A percentile compares a stretch with the other conserved stretches of the same genome.
These are phyloP conservation scores for Epichloe typhina DNA, from an alignment of 2,329 filamentous ascomycete genomes.

Conservation along the genomic window DNA sequence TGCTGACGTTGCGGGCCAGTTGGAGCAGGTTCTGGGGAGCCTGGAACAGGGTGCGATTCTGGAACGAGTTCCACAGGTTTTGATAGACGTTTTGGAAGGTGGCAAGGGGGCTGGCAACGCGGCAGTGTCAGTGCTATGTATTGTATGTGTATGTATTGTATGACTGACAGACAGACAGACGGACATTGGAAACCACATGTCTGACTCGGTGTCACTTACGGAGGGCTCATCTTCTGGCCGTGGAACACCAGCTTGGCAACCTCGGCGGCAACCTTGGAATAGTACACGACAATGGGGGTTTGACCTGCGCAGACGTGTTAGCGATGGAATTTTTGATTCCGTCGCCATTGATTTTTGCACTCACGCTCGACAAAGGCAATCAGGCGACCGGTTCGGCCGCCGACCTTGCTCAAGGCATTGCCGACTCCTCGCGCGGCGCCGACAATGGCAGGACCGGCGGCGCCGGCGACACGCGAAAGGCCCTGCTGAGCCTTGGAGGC, in stretches of 20 bases:
- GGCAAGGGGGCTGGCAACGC: constrained; percentile 44
- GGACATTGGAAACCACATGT: no score
- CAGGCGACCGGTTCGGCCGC: constrained; percentile 69
- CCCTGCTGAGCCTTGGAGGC: constrained; percentile 55
- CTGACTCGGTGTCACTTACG: constrained; percentile 52
- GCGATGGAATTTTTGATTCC: neutral
- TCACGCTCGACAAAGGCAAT: constrained; percentile 78
- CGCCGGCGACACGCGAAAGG: constrained; percentile 66
- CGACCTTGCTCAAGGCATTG: constrained; percentile 59
- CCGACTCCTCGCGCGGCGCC: constrained; percentile 56
- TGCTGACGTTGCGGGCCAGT: constrained; percentile 54
- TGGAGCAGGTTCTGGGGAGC: constrained; percentile 40
- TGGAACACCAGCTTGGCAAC: constrained; percentile 77
- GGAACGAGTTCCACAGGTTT: constrained; percentile 54
- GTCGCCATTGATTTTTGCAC: constrained; percentile 20
- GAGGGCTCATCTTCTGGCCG: constrained; percentile 82
- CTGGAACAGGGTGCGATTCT: constrained; percentile 47
- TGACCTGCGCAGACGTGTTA: constrained; percentile 44
- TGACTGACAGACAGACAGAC: no score
- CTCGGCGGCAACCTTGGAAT: constrained; percentile 79
- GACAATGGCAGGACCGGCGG: constrained; percentile 65
- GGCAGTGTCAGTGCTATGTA: constrained; percentile 3
- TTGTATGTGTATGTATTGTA: neutral
- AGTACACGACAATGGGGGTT: constrained; percentile 80
- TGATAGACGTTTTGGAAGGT: constrained; percentile 84